Evolutionary conservation across 2,329 filamentous ascomycete species (phyloP), one percentile per base, ranked within the genome.

Genomic region (Neonectria hederae): DNA sequence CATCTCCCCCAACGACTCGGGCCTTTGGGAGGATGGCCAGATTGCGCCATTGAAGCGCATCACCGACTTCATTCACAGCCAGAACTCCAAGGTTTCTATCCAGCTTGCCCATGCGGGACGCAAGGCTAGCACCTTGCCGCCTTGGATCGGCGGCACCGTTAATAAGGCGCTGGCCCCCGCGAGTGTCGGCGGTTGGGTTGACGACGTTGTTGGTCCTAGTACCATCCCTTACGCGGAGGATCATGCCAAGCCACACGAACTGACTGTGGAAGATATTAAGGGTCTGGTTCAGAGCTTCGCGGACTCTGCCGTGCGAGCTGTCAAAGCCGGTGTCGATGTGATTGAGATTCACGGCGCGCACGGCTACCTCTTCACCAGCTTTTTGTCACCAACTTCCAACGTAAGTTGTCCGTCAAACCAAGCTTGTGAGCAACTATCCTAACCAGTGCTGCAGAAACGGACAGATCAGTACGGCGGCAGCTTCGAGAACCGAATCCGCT

Each of bases 1-100:
- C 59, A 97, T 97, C 81, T 91, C 92, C 0, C 93, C 93, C 1
- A 84, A 94, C 76, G 92, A 95, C 76, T 80, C 83, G 13, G 93
- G 94, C 0, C 80, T 97, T 8, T 97, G 94, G 94, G 84, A 91
- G 66, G 94, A 97, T 77, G 88, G 86, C 35, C 94, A 97, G 77
- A 90, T 94, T 65, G 89, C 86, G 67, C 89, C 90, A 0, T 80
- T 97, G 62, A 86, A 85, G 75, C 86, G 87, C 63, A 86, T 95
- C 49, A 87, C 90, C 38, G 92, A 97, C 65, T 97, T 94, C 67
- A 87, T 91, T 2, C 93, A 97, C 81, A 88, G 86, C 26, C 94
- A 97, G 78, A 86, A 85, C 75, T 89, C 93, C 74, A 88, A 91
- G 68, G 88, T 92, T 56, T 93, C 87, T 55, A 90, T 97, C 65